phyloP scores from a whole-genome alignment of 345 rosid genomes.

The Citrus trifoliata region DNA sequence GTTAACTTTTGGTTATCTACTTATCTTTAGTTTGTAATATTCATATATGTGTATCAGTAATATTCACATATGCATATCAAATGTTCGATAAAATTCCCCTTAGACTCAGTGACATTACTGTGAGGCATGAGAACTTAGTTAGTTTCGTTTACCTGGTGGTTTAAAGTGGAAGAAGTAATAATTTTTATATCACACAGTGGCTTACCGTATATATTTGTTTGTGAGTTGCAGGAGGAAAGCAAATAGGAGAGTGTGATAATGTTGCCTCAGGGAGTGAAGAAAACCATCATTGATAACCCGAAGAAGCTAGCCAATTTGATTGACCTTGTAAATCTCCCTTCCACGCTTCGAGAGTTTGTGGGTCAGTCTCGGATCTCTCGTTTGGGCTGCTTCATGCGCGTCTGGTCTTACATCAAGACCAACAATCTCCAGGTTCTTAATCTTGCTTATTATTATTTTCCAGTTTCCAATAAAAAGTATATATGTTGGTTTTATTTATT shows the following conservation, averaged over 20 bases:
- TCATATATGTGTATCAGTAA: neutral
- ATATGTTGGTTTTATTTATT: neutral
- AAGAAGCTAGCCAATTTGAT: constrained; percentile 80
- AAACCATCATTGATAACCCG: constrained; percentile 61
- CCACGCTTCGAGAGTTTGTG: constrained; percentile 72
- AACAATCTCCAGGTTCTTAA: constrained; percentile 74
- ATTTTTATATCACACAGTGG: neutral
- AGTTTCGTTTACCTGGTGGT: neutral
- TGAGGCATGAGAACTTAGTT: too few species aligned
- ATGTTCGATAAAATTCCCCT: constrained; percentile 33
- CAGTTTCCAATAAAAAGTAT: neutral
- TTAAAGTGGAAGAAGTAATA: neutral
- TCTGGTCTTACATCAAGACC: constrained; percentile 88
- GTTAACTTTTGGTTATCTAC: too few species aligned
- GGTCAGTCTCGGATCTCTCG: constrained; percentile 92
- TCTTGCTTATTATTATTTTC: neutral
- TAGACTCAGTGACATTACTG: neutral
- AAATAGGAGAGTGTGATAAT: constrained; percentile 31
- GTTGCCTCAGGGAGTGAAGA: constrained; percentile 76
- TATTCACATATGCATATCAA: neutral
- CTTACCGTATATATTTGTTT: neutral
- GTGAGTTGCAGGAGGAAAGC: constrained; percentile 6
- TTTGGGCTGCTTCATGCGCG: constrained; percentile 81
- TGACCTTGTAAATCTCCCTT: constrained; percentile 90
- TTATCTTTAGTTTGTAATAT: too few species aligned